phyloP scores from a whole-genome alignment of 2,329 filamentous ascomycete genomes.

The Coccinonectria pachysandricola region DNA sequence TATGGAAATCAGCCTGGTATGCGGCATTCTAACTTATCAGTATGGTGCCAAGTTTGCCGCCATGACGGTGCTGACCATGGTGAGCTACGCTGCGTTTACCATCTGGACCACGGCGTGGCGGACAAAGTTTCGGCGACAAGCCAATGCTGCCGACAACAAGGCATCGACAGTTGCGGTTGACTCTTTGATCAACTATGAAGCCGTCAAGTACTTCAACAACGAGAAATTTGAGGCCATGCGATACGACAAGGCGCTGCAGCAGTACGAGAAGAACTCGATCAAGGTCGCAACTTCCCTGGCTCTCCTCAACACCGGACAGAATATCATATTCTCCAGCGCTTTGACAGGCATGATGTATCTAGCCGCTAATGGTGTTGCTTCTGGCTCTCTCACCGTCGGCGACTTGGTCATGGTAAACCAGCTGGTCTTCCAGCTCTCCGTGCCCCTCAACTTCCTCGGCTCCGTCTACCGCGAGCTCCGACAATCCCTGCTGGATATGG shows the following conservation, averaged over 20 bases:
- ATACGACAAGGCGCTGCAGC: slow-evolving; percentile 76
- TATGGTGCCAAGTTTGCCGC: slow-evolving; percentile 87
- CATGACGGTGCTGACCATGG: slow-evolving; percentile 85
- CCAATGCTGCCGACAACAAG: slow-evolving; percentile 92
- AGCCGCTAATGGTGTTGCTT: slow-evolving; percentile 78
- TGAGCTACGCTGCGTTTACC: slow-evolving; percentile 90
- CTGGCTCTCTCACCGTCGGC: slow-evolving; percentile 74
- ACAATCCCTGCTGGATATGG: slow-evolving; percentile 95
- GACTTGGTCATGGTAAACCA: slow-evolving; percentile 99
- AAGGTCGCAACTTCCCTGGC: slow-evolving; percentile 92
- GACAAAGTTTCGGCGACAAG: slow-evolving; percentile 89
- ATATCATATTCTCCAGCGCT: slow-evolving; percentile 91
- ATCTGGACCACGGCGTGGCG: slow-evolving; percentile 95
- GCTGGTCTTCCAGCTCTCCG: slow-evolving; percentile 93
- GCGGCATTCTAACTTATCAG: slow-evolving; percentile 91
- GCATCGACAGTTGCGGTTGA: slow-evolving; percentile 93
- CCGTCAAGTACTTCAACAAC: slow-evolving; percentile 99
- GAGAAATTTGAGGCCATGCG: slow-evolving; percentile 86
- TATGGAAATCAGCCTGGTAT: slow-evolving; percentile 89
- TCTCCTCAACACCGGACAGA: slow-evolving; percentile 89
- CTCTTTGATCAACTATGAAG: slow-evolving; percentile 96
- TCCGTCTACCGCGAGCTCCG: slow-evolving; percentile 93
- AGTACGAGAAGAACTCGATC: slow-evolving; percentile 90
- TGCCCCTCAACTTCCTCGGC: slow-evolving; percentile 95
- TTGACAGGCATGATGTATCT: slow-evolving; percentile 98